Percentiles rank a stretch among this genome's conserved stretches.
Evolutionary conservation across 148 eudicot species (phyloP).

Genomic region (Camellia japonica): DNA sequence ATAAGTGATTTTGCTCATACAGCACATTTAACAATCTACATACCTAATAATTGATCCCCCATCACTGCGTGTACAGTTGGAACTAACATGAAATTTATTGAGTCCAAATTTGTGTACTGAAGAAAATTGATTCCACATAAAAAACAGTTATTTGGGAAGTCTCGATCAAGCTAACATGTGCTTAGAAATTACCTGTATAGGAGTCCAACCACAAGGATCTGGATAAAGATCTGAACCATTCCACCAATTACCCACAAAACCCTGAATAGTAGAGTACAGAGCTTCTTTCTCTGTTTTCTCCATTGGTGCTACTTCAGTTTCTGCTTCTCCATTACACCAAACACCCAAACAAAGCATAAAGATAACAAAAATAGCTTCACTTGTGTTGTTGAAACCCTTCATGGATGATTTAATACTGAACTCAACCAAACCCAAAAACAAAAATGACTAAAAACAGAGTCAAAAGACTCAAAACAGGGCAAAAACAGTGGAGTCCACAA

Average conservation of each 20-base stretch:
- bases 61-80: no score
- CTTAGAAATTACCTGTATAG: constrained; percentile 58
- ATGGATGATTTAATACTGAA: constrained; percentile 19
- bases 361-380: constrained; percentile 18
- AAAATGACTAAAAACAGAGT: constrained; percentile 4
- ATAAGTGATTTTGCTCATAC: neutral
- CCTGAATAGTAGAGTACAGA: constrained; percentile 70
- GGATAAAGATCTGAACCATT: constrained; percentile 91
- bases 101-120: no score
- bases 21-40: no score
- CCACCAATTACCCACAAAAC: constrained; percentile 82
- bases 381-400: constrained; percentile 21
- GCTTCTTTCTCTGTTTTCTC: constrained; percentile 60
- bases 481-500: constrained; percentile 12
- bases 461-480: constrained; percentile 19
- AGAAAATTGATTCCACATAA: no score
- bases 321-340: constrained; percentile 44
- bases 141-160: no score
- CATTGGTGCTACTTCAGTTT: constrained; percentile 47
- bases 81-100: no score
- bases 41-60: no score
- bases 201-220: constrained; percentile 97
- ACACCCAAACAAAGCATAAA: constrained; percentile 26
- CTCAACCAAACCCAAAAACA: neutral
- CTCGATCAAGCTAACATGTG: neutral